phyloP scores from a whole-genome alignment of 371 early-diverging fungal genomes.

The Mucor racemosus region DNA sequence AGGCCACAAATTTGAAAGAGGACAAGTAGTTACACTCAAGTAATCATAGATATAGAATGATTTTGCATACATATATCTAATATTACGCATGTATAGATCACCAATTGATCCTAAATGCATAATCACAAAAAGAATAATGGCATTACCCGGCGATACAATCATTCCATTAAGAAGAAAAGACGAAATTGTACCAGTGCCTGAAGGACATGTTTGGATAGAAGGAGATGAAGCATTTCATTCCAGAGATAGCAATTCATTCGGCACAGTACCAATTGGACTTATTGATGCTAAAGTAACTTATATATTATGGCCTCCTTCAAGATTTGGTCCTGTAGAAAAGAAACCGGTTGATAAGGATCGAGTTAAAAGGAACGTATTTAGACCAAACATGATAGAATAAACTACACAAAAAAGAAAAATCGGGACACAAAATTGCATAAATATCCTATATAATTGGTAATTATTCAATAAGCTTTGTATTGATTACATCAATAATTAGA shows the following conservation, averaged over 20 bases:
- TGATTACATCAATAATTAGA: neutral
- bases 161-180: constrained; percentile 54
- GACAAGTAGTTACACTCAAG: constrained; percentile 86
- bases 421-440: constrained; percentile 7
- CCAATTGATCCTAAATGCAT: constrained; percentile 73
- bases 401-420: neutral
- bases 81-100: constrained; percentile 41
- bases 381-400: constrained; percentile 10
- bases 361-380: constrained; percentile 31
- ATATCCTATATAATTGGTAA: neutral
- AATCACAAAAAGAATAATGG: constrained; percentile 87
- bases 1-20: constrained; percentile 61
- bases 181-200: constrained; percentile 69
- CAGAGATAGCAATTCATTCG: constrained; percentile 85
- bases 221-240: constrained; percentile 89
- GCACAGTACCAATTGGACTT: constrained; percentile 82
- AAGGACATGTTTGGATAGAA: constrained; percentile 93
- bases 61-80: neutral
- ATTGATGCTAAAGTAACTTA: constrained; percentile 63
- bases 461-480: neutral
- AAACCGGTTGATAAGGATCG: constrained; percentile 34
- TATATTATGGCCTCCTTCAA: constrained; percentile 74
- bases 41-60: constrained; percentile 30
- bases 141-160: constrained; percentile 85
- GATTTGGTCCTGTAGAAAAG: constrained; percentile 62